Base-by-base conservation (phyloP, 768 basidiomycete genomes). In the Pleurotus salmoneostramineus region DNA sequence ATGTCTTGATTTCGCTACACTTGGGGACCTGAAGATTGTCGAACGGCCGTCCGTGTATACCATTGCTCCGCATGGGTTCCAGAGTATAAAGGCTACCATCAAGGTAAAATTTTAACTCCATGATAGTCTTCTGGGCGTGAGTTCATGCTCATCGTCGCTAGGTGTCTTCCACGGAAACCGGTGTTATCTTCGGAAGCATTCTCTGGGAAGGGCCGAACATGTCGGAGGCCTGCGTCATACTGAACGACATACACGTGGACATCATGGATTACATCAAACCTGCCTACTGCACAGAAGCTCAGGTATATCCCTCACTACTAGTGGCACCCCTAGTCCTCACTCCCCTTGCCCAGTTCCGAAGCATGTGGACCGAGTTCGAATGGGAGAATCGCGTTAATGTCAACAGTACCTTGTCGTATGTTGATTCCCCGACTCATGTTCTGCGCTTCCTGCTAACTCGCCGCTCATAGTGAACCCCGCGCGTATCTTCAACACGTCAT, bases 381-480 rank as follows among this genome's bases (percentile, higher is more conserved):
- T 99, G 96, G 96, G 96, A 99, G 81, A 99, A 99, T 75, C 84
- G 95, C 65, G 96, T 98, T 56, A 98, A 98, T 67, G 92, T 98
- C 56, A 88, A 87, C 62, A 91, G 88, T 47, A 73, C 84, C 21
- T 84, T 95, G 71, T 83, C 87, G 89, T 92, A 74, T 64, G 91
- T 83, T 33, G 62, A 11, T 43, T 47, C 21, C 27, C 59, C 45
- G 40, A 58, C 50, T 58, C 56, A 4, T 54, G 44, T 44, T 35
- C 35, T 37, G 12, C n/a, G 6, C 14, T 1, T 32, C 47, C 48
- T 27, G 49, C 15, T 57, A 48, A 27, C 21, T 40, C 31, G 36
- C 45, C 15, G 35, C 54, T 44, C 54, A 4, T 63, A 92, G 91
- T 49, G 87, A 93, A 63, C 88, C 94, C 17, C 90, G 91, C 44